Evolutionary conservation across 257 asterid genomes (phyloP).

Genomic region (Cinchona pubescens): DNA sequence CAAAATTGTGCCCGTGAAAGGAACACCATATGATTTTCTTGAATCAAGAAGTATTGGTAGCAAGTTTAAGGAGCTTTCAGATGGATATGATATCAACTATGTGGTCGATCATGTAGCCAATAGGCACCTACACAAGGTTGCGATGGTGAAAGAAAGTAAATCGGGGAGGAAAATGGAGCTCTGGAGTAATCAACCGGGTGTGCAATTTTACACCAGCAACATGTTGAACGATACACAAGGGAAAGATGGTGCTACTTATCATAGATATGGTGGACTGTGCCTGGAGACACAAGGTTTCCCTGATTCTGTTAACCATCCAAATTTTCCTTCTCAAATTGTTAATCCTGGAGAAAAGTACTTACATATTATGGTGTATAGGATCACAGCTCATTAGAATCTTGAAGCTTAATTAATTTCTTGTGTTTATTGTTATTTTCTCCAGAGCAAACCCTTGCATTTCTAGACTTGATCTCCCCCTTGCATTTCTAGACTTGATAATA

Average conservation of each 20-base stretch:
- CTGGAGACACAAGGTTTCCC: slow-evolving; percentile 94
- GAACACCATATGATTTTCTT: slow-evolving; percentile 63
- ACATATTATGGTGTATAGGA: slow-evolving; percentile 72
- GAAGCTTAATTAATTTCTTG: too few relatives aligned
- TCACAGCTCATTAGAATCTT: slow-evolving; percentile 43
- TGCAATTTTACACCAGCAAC: slow-evolving; percentile 70
- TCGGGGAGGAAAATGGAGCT: slow-evolving; percentile 80
- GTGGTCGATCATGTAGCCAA: slow-evolving; percentile 39
- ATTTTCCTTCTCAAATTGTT: slow-evolving; percentile 78
- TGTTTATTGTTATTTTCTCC: too few relatives aligned
- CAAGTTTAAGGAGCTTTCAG: slow-evolving; percentile 31
- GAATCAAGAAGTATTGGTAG: slow-evolving; percentile 45
- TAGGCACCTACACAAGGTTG: slow-evolving; percentile 45
- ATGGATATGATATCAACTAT: slow-evolving; percentile 78
- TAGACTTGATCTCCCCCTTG: too few relatives aligned
- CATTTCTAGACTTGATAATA: neutral
- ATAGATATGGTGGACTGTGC: slow-evolving; percentile 45
- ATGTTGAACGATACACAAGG: slow-evolving; percentile 52
- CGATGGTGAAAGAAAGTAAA: slow-evolving; percentile 35
- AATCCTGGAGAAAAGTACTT: slow-evolving; percentile 50
- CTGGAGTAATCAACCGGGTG: slow-evolving; percentile 76
- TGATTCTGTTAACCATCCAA: slow-evolving; percentile 69
- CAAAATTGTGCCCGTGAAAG: slow-evolving; percentile 36
- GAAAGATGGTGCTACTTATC: slow-evolving; percentile 55
- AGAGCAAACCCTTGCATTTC: too few relatives aligned